Percentiles rank a stretch among this genome's conserved stretches.
Evolutionary conservation across 139 green algal species (phyloP).

Genomic region (Closterium sp.): DNA sequence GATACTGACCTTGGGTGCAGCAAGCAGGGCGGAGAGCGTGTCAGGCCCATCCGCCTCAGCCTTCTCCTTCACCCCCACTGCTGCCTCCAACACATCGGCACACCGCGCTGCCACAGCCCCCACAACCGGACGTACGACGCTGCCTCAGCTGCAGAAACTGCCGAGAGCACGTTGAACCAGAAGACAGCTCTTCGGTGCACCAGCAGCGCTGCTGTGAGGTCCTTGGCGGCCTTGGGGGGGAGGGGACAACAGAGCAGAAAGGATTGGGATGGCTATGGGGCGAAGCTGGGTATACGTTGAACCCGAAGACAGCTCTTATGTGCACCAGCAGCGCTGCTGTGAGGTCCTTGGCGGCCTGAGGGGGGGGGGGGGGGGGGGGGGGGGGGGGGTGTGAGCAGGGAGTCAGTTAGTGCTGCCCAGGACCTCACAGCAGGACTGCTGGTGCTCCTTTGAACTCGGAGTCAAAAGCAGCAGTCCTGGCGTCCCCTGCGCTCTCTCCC

Average conservation of each 20-base stretch:
- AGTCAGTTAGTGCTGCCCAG: no score
- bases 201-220: background rate
- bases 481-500: no score
- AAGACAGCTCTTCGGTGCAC: background rate
- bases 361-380: no score
- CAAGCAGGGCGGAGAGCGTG: background rate
- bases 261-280: background rate
- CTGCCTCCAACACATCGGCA: background rate
- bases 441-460: no score
- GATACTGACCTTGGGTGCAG: background rate
- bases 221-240: background rate
- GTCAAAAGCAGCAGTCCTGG: no score
- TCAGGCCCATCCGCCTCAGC: background rate
- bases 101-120: background rate
- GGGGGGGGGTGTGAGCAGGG: no score
- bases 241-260: background rate
- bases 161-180: background rate
- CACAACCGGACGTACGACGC: background rate
- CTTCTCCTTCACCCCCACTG: background rate
- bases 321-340: background rate
- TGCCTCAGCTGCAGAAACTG: background rate
- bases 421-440: no score
- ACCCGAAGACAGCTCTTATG: no score
- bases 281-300: no score
- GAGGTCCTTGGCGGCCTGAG: background rate